Conservation (phyloP, 495 filamentous ascomycete genomes). For the Niebla homalea region DNA sequence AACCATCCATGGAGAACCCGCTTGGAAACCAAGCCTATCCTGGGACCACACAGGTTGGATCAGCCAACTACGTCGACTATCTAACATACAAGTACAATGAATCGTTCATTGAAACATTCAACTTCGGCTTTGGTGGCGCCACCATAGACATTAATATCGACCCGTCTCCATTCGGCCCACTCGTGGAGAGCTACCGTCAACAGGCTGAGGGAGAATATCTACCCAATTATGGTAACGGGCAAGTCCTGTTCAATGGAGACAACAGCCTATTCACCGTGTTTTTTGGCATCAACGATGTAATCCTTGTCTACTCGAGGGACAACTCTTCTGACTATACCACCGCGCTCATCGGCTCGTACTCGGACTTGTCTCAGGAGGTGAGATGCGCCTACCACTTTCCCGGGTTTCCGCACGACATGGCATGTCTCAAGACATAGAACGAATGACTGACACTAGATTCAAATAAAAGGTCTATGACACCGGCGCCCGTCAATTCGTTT, state of each 20-base stretch:
- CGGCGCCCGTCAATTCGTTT: conserved; percentile 63
- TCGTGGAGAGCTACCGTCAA: conserved; percentile 24
- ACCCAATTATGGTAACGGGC: conserved; percentile 20
- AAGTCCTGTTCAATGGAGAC: conserved; percentile 13
- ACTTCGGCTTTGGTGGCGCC: conserved; percentile 43
- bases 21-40: conserved; percentile 53
- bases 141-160: conserved; percentile 39
- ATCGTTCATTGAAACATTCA: conserved; percentile 39
- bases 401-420: too few relatives aligned
- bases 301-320: conserved; percentile 26
- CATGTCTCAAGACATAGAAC: too few relatives aligned
- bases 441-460: too few relatives aligned
- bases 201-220: conserved; percentile 31
- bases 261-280: conserved; percentile 28
- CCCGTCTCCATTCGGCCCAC: conserved; percentile 20
- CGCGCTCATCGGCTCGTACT: too few relatives aligned
- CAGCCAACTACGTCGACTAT: conserved; percentile 41
- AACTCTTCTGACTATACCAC: too few relatives aligned
- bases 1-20: conserved; percentile 50
- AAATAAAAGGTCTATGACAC: conserved; percentile 47
- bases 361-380: too few relatives aligned
- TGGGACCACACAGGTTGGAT: conserved; percentile 38
- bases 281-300: conserved; percentile 34
- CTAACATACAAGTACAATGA: conserved; percentile 40
- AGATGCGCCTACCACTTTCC: not conserved